Evolutionary conservation across 371 early-diverging fungal species (phyloP), one percentile per base, ranked within the genome.

Genomic region (Lichtheimia ornata): DNA sequence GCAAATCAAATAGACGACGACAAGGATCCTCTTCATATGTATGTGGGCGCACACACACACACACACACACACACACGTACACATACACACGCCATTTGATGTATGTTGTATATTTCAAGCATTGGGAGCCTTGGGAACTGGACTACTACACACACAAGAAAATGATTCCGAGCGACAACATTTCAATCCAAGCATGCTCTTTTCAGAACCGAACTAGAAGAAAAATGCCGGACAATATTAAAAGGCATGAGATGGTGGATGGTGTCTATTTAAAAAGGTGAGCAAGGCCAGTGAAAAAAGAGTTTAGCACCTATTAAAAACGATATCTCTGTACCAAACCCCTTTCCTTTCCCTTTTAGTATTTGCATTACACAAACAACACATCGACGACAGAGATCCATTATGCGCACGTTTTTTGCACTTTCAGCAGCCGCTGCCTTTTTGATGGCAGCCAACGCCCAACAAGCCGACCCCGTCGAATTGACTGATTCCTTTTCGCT

Each of bases 371-470:
- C 30, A 54, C 35, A 54, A 54, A 20, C 54, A 52, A 28, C 52
- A 52, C 14, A 24, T 14, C 12, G 15, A 54, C 14, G 41, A 53
- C n/a, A 28, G 14, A 15, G 15, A 53, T 27, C 12, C 25, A 42
- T 42, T 24, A 65, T 65, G 66, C 61, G 61, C 43, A 49, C 63
- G 12, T 12, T 73, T 40, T 62, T 74, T 28, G 56, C 64, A n/a
- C 15, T 66, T 49, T 61, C 65, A 6, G 63, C 65, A 35, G 56
- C 56, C 11, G 53, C 53, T 14, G 64, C 67, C n/a, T 22, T 47
- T 2, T 17, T 47, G 47, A 18, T 47, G 22, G 35, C 35, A 35
- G 49, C 63, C 27, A 50, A 61, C 40, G 50, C 40, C 50, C 53
- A 51, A 13, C 62, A 56, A 12, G 60, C 57, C 18, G 57, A 56